Percentiles rank a stretch among this genome's conserved stretches.
phyloP scores from a whole-genome alignment of 345 rosid genomes.

The Salix arbutifolia region DNA sequence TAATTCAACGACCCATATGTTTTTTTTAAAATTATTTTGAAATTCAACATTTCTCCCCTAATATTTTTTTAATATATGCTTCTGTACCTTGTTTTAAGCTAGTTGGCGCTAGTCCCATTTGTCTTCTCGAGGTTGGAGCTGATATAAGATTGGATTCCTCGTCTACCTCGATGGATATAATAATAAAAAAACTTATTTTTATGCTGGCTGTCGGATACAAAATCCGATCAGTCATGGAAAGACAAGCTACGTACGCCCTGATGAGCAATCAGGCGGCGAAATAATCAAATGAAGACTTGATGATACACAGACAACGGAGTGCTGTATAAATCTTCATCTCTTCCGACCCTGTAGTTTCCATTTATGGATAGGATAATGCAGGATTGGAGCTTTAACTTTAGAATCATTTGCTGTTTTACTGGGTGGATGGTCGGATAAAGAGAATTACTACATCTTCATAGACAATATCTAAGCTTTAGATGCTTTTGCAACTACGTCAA shows the following conservation, averaged over 20 bases:
- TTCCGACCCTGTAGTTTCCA: neutral
- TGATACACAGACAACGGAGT: neutral
- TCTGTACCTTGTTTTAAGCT: neutral
- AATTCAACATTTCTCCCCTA: too few relatives aligned
- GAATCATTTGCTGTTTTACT: neutral
- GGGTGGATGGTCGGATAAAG: neutral
- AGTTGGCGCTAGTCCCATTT: neutral
- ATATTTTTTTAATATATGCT: too few relatives aligned
- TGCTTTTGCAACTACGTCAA: constrained; percentile 3
- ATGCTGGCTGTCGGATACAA: neutral
- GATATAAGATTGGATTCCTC: too few relatives aligned
- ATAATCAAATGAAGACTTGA: neutral
- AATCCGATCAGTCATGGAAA: neutral
- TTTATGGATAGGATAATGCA: neutral
- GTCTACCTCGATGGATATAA: too few relatives aligned
- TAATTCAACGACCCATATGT: too few relatives aligned
- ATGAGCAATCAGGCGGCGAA: neutral
- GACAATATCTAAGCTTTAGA: neutral
- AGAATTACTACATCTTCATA: neutral
- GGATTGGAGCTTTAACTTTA: too few relatives aligned
- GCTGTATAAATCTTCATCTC: neutral
- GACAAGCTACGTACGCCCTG: neutral
- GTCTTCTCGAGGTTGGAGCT: neutral
- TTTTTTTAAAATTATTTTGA: too few relatives aligned
- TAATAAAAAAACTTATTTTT: too few relatives aligned